Evolutionary conservation across 1,139 yeast genomes (phyloP), one percentile per base, ranked within the genome.

Genomic region (Suzukiozyma palmioleophila): DNA sequence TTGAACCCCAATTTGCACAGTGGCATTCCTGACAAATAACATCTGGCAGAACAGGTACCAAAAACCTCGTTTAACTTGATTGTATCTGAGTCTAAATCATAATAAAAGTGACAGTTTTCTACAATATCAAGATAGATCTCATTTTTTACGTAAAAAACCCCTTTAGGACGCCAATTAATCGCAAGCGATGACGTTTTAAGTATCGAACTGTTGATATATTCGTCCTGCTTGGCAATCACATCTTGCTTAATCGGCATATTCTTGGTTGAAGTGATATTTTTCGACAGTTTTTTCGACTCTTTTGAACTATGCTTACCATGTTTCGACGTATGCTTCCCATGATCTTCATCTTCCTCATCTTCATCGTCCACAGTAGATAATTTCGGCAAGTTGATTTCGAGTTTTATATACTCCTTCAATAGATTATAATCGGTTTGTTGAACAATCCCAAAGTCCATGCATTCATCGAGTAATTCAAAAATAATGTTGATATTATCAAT

Each of bases 201-300:
- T 11, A 84, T 75, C 13, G 85, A 76, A 35, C 86, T 77, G 52
- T 84, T 84, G 43, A 83, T 68, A 26, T 53, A 46, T 15, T 52
- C 47, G 3, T 55, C 49, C 10, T 63, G 62, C 12, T 59, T 46
- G 1, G 52, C 52, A n/a, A 63, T 47, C 9, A 57, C 60, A 39
- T 66, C 70, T 1, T 65, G 50, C 13, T 54, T 60, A 15, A 64
- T 53, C 12, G 76, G 73, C 30, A 63, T 69, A 47, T 69, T 70
- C 41, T 64, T 68, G 0, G 75, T 69, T 3, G 75, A 66, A 40
- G 54, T 60, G 35, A 65, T 55, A 6, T 53, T 48, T 25, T 47
- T 44, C 11, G 49, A 41, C 14, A 56, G 56, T 22, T 48, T 50
- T 13, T 48, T 49, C 37, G 48, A 54, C 1, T 37, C 39, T 28